Conservation (phyloP, 352 stramenopile genomes). For the Phytophthora pini region DNA sequence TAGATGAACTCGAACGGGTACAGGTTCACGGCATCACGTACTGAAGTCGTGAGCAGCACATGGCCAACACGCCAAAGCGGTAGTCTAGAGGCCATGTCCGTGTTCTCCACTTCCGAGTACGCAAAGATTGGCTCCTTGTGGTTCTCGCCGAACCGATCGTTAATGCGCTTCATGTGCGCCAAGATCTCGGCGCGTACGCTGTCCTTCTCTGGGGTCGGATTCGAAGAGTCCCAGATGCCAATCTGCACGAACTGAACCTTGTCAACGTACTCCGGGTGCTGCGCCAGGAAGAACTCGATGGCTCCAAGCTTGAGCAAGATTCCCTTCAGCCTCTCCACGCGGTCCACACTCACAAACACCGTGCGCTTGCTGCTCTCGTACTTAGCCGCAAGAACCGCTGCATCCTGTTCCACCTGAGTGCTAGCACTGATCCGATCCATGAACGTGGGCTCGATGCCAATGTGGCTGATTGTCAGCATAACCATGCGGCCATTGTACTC, state of each 20-base stretch:
- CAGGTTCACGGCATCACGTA: constrained; percentile 84
- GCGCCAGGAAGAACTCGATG: constrained; percentile 94
- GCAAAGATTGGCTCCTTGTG: constrained; percentile 62
- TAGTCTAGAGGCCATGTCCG: constrained; percentile 74
- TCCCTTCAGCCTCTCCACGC: constrained; percentile 97
- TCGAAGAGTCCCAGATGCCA: constrained; percentile 77
- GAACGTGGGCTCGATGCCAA: constrained; percentile 95
- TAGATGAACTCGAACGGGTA: constrained; percentile 91
- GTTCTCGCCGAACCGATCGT: constrained; percentile 54
- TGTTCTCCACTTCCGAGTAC: constrained; percentile 84
- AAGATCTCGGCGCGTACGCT: constrained; percentile 70
- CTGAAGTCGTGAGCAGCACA: constrained; percentile 77
- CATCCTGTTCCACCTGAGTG: constrained; percentile 60
- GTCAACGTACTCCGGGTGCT: constrained; percentile 79
- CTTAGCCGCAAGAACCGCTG: constrained; percentile 45
- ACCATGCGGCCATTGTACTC: constrained; percentile 98
- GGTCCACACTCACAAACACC: constrained; percentile 95
- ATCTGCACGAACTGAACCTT: constrained; percentile 89
- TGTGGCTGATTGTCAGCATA: constrained; percentile 97
- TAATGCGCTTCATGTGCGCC: constrained; percentile 73
- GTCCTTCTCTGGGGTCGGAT: constrained; percentile 74
- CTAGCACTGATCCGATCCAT: constrained; percentile 72
- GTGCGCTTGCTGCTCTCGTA: constrained; percentile 64
- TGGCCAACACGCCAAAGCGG: constrained; percentile 79
- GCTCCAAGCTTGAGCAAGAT: constrained; percentile 97